Conservation (phyloP, 164 flowering plant genomes). For the Protea cynaroides region DNA sequence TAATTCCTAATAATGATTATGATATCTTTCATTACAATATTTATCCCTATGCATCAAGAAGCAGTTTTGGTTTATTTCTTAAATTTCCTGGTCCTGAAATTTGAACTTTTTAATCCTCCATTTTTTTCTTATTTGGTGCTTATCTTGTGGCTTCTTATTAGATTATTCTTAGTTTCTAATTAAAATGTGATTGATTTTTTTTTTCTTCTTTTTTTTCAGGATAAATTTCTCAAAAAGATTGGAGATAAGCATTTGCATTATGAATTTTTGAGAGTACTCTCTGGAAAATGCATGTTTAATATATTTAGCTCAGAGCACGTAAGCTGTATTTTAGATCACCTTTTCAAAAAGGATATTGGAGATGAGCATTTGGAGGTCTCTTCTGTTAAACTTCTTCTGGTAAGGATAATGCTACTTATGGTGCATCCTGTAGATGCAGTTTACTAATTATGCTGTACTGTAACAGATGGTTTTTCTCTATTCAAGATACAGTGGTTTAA, state of each 20-base stretch:
- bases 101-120: not conserved
- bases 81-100: not conserved
- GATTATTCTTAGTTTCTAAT: not conserved
- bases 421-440: not conserved
- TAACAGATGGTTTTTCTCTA: no score
- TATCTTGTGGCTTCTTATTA: not conserved
- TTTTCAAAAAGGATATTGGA: constrained; percentile 28
- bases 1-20: not conserved
- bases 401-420: constrained; percentile 23
- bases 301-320: constrained; percentile 71
- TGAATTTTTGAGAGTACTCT: constrained; percentile 59
- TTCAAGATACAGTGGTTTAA: no score
- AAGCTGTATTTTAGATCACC: constrained; percentile 37
- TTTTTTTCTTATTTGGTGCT: not conserved
- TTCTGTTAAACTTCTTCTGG: constrained; percentile 59
- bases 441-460: not conserved
- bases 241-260: constrained; percentile 49
- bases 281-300: constrained; percentile 53
- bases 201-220: constrained; percentile 45
- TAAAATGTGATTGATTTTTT: not conserved
- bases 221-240: constrained; percentile 39
- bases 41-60: not conserved
- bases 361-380: constrained; percentile 28
- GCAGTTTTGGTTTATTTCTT: not conserved
- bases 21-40: not conserved